Evolutionary conservation across 768 basidiomycete genomes (phyloP).

Genomic region (Crucibulum laeve): DNA sequence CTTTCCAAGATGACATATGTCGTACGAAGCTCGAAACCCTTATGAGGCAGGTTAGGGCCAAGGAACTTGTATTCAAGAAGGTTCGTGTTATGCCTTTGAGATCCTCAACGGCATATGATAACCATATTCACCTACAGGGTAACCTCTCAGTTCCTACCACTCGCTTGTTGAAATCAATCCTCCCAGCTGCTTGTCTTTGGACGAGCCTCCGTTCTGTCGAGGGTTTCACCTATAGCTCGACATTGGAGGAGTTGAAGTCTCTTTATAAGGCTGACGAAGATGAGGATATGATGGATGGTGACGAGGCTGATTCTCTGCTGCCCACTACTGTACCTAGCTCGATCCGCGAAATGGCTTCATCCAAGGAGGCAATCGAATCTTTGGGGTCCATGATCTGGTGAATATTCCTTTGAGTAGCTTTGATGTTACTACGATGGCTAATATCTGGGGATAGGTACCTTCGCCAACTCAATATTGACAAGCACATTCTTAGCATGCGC

Average conservation of each 20-base stretch:
- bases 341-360: conserved; percentile 69
- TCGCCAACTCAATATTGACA: conserved; percentile 91
- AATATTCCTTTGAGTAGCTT: conserved; percentile 10
- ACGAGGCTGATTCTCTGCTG: conserved; percentile 35
- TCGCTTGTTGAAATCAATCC: conserved; percentile 74
- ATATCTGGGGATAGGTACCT: conserved; percentile 55
- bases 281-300: conserved; percentile 32
- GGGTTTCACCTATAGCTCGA: conserved; percentile 73
- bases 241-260: conserved; percentile 59
- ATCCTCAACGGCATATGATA: background rate
- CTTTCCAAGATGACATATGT: conserved; percentile 89
- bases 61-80: conserved; percentile 90
- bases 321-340: conserved; percentile 56
- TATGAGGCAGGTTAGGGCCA: conserved; percentile 85
- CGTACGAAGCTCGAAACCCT: conserved; percentile 92
- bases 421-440: conserved; percentile 22
- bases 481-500: conserved; percentile 90
- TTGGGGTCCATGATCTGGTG: conserved; percentile 92
- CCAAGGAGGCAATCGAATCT: conserved; percentile 70
- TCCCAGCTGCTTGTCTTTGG: conserved; percentile 85
- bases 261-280: conserved; percentile 51
- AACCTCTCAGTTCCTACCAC: conserved; percentile 81
- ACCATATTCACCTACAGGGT: conserved; percentile 44
- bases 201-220: conserved; percentile 80
- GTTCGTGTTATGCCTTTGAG: conserved; percentile 28